Evolutionary conservation across 805 yeast species (phyloP).

Genomic region (Myxozyma neglecta): DNA sequence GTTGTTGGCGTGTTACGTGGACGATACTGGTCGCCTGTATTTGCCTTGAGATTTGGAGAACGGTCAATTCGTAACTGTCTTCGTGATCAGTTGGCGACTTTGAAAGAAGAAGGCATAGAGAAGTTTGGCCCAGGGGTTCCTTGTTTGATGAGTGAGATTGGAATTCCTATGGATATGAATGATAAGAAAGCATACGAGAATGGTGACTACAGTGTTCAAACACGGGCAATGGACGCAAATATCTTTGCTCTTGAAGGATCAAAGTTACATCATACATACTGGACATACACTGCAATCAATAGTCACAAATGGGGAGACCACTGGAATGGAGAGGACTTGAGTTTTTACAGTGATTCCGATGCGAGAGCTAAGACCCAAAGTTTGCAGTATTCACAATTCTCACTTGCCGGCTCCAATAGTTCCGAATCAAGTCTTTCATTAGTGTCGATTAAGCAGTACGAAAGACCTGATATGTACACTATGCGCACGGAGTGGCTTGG

Average conservation of each 20-base stretch:
- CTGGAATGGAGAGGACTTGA: constrained; percentile 94
- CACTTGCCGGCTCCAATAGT: background rate
- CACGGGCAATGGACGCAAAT: constrained; percentile 79
- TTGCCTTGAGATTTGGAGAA: constrained; percentile 73
- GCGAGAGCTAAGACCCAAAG: background rate
- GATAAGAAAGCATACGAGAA: constrained; percentile 63
- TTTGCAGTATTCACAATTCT: background rate
- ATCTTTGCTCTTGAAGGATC: constrained; percentile 75
- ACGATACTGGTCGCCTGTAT: constrained; percentile 69
- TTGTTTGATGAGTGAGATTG: constrained; percentile 86
- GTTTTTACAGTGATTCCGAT: constrained; percentile 63
- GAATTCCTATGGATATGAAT: constrained; percentile 97
- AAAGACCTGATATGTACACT: background rate
- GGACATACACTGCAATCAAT: constrained; percentile 80
- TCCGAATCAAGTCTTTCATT: constrained; percentile 8
- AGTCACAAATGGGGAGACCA: constrained; percentile 83
- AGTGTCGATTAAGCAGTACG: constrained; percentile 3
- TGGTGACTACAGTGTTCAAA: constrained; percentile 73
- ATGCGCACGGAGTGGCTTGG: constrained; percentile 47
- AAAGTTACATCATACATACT: constrained; percentile 69
- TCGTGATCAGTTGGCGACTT: constrained; percentile 62
- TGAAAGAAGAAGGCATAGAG: constrained; percentile 62
- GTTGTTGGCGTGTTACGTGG: constrained; percentile 85
- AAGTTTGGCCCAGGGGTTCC: constrained; percentile 67
- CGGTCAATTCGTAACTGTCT: constrained; percentile 65